phyloP scores from a whole-genome alignment of 345 rosid species.

The Acer negundo region DNA sequence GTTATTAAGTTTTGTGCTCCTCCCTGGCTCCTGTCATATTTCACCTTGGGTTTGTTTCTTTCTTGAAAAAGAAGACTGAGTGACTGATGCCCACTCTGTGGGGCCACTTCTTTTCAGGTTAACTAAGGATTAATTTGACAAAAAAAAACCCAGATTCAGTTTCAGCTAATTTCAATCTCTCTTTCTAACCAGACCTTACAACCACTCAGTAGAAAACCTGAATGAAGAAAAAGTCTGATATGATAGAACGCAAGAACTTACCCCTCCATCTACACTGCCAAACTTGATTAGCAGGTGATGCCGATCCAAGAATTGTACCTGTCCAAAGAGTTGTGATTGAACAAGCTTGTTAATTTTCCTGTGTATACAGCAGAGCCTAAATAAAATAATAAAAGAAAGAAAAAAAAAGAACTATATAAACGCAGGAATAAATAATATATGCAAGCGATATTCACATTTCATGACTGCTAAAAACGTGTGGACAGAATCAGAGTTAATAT shows the following conservation, averaged over 20 bases:
- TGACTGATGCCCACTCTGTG: neutral
- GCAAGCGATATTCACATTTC: slow-evolving; percentile 1
- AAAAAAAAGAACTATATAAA: neutral
- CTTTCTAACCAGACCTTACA: neutral
- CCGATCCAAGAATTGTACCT: slow-evolving; percentile 98
- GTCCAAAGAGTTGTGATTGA: slow-evolving; percentile 24
- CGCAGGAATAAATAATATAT: neutral
- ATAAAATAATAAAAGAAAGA: neutral
- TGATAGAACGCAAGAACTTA: slow-evolving; percentile 40
- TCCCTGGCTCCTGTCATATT: neutral
- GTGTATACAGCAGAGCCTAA: neutral
- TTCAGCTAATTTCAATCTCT: slow-evolving; percentile 1
- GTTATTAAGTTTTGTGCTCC: neutral
- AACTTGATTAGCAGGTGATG: slow-evolving; percentile 90
- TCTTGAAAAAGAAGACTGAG: too few species aligned
- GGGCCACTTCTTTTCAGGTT: neutral
- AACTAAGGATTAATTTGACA: neutral
- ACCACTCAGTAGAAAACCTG: neutral
- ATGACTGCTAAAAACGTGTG: neutral
- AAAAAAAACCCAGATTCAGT: neutral
- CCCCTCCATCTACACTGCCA: slow-evolving; percentile 94
- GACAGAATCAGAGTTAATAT: neutral
- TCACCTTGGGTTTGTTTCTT: neutral
- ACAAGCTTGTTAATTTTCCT: slow-evolving; percentile 13
- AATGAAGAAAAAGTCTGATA: slow-evolving; percentile 11